A percentile compares a stretch with the other conserved stretches of the same genome.
phyloP scores from a whole-genome alignment of 805 yeast genomes.

The Saccharomyces paradoxus region DNA sequence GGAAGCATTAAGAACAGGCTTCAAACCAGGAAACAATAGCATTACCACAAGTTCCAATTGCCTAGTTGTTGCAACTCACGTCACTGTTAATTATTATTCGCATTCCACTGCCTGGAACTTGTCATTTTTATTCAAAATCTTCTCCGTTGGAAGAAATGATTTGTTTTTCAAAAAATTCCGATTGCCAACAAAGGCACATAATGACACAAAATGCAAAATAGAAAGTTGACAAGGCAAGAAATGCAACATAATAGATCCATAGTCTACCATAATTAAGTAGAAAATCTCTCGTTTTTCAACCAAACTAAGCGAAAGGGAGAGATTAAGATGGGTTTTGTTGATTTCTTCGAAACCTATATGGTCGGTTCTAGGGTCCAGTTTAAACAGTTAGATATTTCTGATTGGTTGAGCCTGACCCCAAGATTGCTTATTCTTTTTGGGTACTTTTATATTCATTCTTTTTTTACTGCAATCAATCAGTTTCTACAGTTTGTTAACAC shows the following conservation, averaged over 20 bases:
- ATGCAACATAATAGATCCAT: background rate
- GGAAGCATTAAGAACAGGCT: background rate
- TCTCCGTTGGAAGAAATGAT: background rate
- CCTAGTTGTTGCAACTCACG: background rate
- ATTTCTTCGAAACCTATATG: conserved; percentile 19
- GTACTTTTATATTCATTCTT: conserved; percentile 6
- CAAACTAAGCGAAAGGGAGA: background rate
- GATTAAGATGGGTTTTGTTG: conserved; percentile 1
- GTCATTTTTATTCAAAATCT: background rate
- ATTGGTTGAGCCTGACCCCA: conserved; percentile 8
- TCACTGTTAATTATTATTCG: background rate
- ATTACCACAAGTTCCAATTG: background rate
- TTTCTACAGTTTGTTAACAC: background rate
- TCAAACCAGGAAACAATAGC: background rate
- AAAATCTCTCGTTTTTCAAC: background rate
- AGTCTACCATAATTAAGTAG: too few species aligned
- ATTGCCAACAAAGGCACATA: background rate
- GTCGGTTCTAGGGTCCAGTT: conserved; percentile 14
- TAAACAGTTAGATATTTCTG: conserved; percentile 6
- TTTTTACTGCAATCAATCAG: conserved; percentile 1
- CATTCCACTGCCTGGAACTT: background rate
- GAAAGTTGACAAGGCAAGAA: background rate
- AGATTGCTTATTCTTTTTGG: conserved; percentile 4
- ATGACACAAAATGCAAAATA: background rate
- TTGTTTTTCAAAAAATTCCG: background rate